phyloP scores from a whole-genome alignment of 495 filamentous ascomycete species.

The Lindgomyces ingoldianus region DNA sequence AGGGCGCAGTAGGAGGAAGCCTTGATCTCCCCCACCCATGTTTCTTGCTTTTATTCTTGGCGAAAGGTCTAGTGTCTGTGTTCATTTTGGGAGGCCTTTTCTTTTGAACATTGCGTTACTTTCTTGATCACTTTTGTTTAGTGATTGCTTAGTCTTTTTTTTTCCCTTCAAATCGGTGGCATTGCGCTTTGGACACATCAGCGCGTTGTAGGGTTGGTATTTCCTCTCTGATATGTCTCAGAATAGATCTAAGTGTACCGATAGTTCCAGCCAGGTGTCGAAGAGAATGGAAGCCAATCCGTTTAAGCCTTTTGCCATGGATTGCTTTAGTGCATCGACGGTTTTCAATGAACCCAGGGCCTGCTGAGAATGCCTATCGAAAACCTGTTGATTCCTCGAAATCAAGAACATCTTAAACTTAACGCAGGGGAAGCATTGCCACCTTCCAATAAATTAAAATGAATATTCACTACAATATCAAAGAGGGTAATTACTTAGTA shows the following conservation, averaged over 20 bases:
- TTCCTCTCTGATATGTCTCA: background rate
- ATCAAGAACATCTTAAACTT: too few species aligned
- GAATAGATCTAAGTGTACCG: background rate
- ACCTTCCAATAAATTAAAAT: background rate
- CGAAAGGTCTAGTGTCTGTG: background rate
- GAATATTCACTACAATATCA: too few species aligned
- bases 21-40: background rate
- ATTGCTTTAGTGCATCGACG: background rate
- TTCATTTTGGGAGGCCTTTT: constrained; percentile 2
- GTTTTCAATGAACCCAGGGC: too few species aligned
- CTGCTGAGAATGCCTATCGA: too few species aligned
- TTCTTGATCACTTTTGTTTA: constrained; percentile 1
- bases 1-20: constrained; percentile 7
- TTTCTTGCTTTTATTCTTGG: background rate
- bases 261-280: too few species aligned
- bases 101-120: constrained; percentile 4
- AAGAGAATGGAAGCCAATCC: background rate
- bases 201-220: too few species aligned
- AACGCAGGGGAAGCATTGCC: too few species aligned
- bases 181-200: constrained; percentile 1
- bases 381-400: too few species aligned
- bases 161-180: background rate
- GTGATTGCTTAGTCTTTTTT: background rate
- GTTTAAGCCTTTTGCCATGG: background rate
- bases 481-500: too few species aligned